Evolutionary conservation across 306 rosid species (phyloP).

Genomic region (Fragaria ananassa): DNA sequence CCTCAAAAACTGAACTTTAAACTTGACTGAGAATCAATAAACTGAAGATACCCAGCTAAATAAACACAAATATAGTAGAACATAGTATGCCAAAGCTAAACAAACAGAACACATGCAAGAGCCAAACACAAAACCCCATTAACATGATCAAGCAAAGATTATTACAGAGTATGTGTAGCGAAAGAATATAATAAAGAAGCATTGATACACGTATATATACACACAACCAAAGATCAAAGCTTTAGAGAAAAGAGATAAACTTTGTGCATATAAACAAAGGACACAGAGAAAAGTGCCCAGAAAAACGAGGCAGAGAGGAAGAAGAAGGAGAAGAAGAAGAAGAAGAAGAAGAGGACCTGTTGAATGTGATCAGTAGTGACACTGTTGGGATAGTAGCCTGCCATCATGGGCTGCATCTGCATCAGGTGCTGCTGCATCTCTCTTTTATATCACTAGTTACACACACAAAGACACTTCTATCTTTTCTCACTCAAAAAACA

Average conservation of each 20-base stretch:
- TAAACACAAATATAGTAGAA: neutral
- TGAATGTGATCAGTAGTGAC: slow-evolving; percentile 99
- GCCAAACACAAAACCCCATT: neutral
- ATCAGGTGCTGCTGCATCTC: slow-evolving; percentile 98
- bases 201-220: neutral
- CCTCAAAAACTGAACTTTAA: neutral
- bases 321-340: slow-evolving; percentile 10
- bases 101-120: neutral
- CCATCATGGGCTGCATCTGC: slow-evolving; percentile 99
- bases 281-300: neutral
- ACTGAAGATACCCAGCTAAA: neutral
- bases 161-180: neutral
- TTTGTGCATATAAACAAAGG: neutral
- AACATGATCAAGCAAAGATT: neutral
- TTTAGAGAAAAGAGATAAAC: neutral
- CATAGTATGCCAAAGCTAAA: neutral
- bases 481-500: slow-evolving; percentile 11
- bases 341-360: slow-evolving; percentile 56
- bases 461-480: neutral
- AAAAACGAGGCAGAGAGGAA: neutral
- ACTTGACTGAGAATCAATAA: neutral
- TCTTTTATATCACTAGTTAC: slow-evolving; percentile 4
- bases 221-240: slow-evolving; percentile 1
- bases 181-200: neutral
- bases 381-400: slow-evolving; percentile 95